A percentile compares a stretch with the other conserved stretches of the same genome.
Evolutionary conservation across 768 basidiomycete genomes (phyloP).

Genomic region (Leccinellum albellum): DNA sequence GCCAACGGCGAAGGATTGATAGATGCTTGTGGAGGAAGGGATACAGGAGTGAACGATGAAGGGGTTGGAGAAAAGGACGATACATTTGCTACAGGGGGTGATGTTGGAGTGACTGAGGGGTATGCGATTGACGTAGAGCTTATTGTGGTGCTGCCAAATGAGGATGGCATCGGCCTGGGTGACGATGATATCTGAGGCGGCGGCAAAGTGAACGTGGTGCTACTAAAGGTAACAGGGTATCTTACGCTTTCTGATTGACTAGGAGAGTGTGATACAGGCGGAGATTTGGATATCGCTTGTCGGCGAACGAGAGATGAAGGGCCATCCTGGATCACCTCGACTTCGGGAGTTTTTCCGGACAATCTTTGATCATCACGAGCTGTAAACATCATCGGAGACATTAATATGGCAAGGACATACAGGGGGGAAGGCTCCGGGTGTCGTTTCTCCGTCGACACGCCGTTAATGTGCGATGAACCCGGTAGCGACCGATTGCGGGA

Average conservation of each 20-base stretch:
- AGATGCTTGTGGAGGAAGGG: constrained; percentile 81
- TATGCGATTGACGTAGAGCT: constrained; percentile 49
- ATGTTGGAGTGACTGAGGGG: constrained; percentile 42
- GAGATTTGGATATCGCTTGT: constrained; percentile 40
- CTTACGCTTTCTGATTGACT: constrained; percentile 51
- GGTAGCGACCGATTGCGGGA: constrained; percentile 12
- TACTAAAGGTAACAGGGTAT: background rate
- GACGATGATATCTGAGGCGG: constrained; percentile 34
- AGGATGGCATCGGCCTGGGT: constrained; percentile 31
- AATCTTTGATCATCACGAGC: constrained; percentile 11
- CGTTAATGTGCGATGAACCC: constrained; percentile 13
- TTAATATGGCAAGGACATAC: constrained; percentile 17
- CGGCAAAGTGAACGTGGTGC: constrained; percentile 11
- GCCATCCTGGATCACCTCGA: constrained; percentile 11
- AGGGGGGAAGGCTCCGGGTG: constrained; percentile 14
- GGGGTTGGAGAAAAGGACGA: constrained; percentile 41
- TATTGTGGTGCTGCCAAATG: constrained; percentile 37
- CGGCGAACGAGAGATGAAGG: constrained; percentile 30
- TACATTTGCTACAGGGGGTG: constrained; percentile 34
- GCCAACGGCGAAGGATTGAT: constrained; percentile 75
- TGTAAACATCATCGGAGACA: constrained; percentile 10
- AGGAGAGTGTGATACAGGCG: constrained; percentile 45
- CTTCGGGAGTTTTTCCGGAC: constrained; percentile 11
- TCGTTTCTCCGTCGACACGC: constrained; percentile 15
- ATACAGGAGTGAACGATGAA: constrained; percentile 37